Conservation (phyloP, 139 green algal species). For the Chlorella sp. region DNA sequence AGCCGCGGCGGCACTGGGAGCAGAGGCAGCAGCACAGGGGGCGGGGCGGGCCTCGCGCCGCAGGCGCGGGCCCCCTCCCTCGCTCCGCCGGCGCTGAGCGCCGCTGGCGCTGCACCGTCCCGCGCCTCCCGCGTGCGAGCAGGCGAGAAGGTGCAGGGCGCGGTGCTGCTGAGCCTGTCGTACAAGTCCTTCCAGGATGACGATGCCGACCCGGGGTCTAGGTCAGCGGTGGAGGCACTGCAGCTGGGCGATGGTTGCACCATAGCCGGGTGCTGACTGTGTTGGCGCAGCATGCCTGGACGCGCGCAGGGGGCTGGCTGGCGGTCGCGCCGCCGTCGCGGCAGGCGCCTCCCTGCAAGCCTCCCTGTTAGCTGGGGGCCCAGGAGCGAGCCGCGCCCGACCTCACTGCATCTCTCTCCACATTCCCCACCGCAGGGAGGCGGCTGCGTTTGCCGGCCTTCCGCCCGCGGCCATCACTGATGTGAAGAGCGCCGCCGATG, state of each 20-base stretch:
- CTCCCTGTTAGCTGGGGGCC: too few species aligned
- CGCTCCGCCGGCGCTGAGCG: neutral
- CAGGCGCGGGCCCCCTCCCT: neutral
- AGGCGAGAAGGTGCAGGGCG: constrained; percentile 39
- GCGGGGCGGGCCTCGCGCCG: neutral
- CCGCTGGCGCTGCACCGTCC: neutral
- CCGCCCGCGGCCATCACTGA: constrained; percentile 52
- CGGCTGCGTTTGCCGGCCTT: neutral
- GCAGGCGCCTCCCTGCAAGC: too few species aligned
- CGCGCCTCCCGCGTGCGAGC: neutral
- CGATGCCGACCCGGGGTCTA: constrained; percentile 57
- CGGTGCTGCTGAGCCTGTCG: constrained; percentile 72
- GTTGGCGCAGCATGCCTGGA: too few species aligned
- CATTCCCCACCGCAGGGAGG: neutral
- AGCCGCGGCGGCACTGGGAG: too few species aligned
- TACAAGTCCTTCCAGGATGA: constrained; percentile 84
- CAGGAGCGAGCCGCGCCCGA: too few species aligned
- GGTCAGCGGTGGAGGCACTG: too few species aligned
- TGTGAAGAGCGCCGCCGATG: constrained; percentile 81
- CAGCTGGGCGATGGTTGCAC: too few species aligned
- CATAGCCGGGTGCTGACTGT: too few species aligned
- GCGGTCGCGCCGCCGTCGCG: too few species aligned
- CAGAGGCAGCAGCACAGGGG: neutral
- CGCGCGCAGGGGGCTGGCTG: too few species aligned
- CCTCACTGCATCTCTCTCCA: too few species aligned